A percentile compares a stretch with the other conserved stretches of the same genome.
These are phyloP conservation scores for Penicillium corylophilum DNA, from an alignment of 2,329 filamentous ascomycete genomes.

Conservation along the genomic window DNA sequence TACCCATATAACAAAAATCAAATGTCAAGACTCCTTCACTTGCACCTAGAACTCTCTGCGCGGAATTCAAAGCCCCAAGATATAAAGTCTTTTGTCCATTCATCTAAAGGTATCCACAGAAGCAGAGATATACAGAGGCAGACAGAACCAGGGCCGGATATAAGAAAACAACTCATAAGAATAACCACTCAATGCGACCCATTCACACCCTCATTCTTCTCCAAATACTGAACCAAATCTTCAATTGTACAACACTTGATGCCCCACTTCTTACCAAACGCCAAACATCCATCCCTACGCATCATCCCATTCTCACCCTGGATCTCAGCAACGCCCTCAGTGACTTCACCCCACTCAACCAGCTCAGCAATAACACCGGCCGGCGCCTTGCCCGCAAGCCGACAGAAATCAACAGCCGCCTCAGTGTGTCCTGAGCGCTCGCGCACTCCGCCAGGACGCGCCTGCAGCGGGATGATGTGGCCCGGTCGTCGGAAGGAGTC, in stretches of 20 bases:
- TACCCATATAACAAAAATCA: constrained; percentile 17
- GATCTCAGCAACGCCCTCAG: constrained; percentile 66
- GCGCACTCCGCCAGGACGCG: constrained; percentile 75
- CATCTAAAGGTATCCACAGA: constrained; percentile 13
- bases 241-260: constrained; percentile 95
- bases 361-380: constrained; percentile 89
- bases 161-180: neutral
- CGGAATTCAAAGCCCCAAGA: neutral
- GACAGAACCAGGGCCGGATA: constrained; percentile 1
- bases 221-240: constrained; percentile 76
- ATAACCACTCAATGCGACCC: constrained; percentile 32
- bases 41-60: no score
- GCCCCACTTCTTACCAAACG: constrained; percentile 84
- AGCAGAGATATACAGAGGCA: constrained; percentile 14
- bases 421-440: constrained; percentile 86
- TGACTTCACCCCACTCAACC: constrained; percentile 77
- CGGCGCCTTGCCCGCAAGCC: constrained; percentile 71
- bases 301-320: constrained; percentile 77
- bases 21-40: neutral
- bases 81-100: constrained; percentile 11
- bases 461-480: constrained; percentile 83
- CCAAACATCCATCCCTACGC: constrained; percentile 80
- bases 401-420: constrained; percentile 86
- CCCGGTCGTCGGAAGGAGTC: constrained; percentile 76
- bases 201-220: constrained; percentile 66